These are phyloP conservation scores for Mariannaea sp. DNA, from an alignment of 2,329 filamentous ascomycete genomes.

Conservation along the genomic window DNA sequence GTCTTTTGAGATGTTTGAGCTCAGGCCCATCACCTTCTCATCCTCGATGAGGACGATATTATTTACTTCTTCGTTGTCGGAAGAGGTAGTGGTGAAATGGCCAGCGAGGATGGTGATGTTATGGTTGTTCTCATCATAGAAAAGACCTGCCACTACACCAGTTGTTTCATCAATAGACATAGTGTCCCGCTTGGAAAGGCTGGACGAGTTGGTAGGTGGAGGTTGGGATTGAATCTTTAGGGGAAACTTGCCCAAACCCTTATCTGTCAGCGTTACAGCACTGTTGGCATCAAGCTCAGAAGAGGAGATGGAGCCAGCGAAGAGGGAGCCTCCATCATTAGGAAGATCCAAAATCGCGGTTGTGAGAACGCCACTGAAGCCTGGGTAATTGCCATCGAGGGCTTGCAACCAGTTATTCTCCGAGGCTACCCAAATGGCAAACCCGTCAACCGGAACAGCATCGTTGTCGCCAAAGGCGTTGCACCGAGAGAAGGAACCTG, in stretches of 20 bases:
- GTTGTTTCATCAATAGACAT: constrained; percentile 50
- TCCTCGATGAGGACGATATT: constrained; percentile 86
- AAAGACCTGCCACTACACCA: constrained; percentile 78
- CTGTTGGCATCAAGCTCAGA: constrained; percentile 74
- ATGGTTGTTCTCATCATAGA: constrained; percentile 69
- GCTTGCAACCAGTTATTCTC: constrained; percentile 86
- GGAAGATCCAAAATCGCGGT: constrained; percentile 69
- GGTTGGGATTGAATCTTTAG: constrained; percentile 55
- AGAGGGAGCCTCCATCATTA: constrained; percentile 66
- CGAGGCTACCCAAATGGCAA: constrained; percentile 92
- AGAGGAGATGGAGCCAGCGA: constrained; percentile 82
- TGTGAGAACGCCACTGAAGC: constrained; percentile 74
- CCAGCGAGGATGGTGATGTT: constrained; percentile 90
- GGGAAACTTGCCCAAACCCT: constrained; percentile 59
- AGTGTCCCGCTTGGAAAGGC: constrained; percentile 54
- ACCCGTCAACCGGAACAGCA: constrained; percentile 68
- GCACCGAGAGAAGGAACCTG: constrained; percentile 77
- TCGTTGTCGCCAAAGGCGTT: constrained; percentile 68
- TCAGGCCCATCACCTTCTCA: constrained; percentile 74
- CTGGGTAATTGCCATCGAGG: constrained; percentile 65
- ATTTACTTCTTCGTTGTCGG: constrained; percentile 71
- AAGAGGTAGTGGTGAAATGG: constrained; percentile 75
- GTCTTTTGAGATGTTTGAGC: constrained; percentile 66
- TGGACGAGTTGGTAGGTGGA: constrained; percentile 42
- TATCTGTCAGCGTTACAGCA: constrained; percentile 66